phyloP scores from a whole-genome alignment of 768 basidiomycete species.

The Tulasnella sp. region DNA sequence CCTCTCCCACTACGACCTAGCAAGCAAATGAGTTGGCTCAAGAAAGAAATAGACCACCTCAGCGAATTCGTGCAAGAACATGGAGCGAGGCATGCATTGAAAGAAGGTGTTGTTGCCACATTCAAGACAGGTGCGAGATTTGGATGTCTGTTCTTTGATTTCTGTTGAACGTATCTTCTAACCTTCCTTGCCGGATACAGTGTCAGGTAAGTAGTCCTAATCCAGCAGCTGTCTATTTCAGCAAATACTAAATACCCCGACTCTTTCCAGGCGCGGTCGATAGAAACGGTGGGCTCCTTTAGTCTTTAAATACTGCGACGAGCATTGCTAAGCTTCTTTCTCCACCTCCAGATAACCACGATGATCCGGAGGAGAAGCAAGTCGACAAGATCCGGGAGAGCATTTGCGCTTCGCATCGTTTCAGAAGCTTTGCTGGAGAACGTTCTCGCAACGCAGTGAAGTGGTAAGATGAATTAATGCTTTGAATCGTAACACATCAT shows the following conservation, averaged over 20 bases:
- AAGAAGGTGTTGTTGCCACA: not conserved
- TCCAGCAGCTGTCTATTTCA: not conserved
- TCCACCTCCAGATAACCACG: slow-evolving; percentile 51
- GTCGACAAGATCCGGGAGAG: slow-evolving; percentile 67
- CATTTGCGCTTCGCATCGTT: slow-evolving; percentile 79
- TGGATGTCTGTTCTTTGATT: not conserved
- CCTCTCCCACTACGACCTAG: not conserved
- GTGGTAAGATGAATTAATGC: slow-evolving; percentile 50
- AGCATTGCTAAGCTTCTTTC: not conserved
- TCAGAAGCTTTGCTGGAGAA: slow-evolving; percentile 75
- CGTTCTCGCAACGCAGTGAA: slow-evolving; percentile 71
- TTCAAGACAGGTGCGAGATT: not conserved
- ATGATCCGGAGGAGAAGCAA: slow-evolving; percentile 66
- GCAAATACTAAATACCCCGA: not conserved
- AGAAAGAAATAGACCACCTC: not conserved
- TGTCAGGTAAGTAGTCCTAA: not conserved
- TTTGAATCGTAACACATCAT: too few relatives aligned
- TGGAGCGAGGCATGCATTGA: not conserved
- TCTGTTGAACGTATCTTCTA: not conserved
- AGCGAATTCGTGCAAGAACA: not conserved
- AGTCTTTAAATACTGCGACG: not conserved
- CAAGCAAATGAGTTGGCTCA: not conserved
- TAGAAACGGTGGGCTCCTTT: not conserved
- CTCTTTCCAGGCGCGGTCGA: not conserved
- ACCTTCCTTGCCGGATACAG: not conserved